Evolutionary conservation across 805 yeast species (phyloP), one percentile per base, ranked within the genome.

Genomic region (Candida insectorum): DNA sequence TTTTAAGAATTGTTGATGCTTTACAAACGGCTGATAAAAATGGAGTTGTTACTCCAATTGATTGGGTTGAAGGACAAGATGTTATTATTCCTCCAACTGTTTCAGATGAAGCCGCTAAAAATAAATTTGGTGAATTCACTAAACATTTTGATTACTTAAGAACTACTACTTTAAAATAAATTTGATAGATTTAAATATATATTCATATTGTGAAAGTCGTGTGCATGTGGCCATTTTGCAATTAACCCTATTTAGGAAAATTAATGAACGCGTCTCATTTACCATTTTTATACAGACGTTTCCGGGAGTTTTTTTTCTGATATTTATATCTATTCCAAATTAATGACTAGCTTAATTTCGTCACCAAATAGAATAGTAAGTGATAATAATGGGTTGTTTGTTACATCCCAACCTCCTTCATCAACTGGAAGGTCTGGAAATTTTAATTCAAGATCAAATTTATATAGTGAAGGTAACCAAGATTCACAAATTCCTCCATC

Each of bases 101-200:
- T 20, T 62, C 75, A 12, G 74, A 79, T 49, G 77, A 69, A 21
- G 78, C 69, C 44, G 86, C 85, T 25, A 69, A 69, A 24, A 76
- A 75, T 49, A 85, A 85, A 65, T 88, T 85, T 63, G 95, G 95
- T 46, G 79, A 80, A 39, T 86, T 86, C 71, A 77, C 74, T 54
- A 83, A 79, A 56, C 80, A 87, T 60, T 87, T 85, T 74, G 94
- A 96, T 43, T 88, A 88, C 77, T 75, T 88, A 64, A 83, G 96
- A 68, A 65, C 66, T 56, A 66, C 71, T 42, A 69, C 69, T 31
- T 66, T 66, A 54, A 66, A 65, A 55, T 65, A 26, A 11, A 6
- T 7, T 24, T 24, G 14, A 11, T 24, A 12, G 7, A 6, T 8
- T 24, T 12, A 12, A 9, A 24, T 24, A 24, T 24, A 24, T 24